phyloP scores from a whole-genome alignment of 768 basidiomycete species.

The Suillus plorans region DNA sequence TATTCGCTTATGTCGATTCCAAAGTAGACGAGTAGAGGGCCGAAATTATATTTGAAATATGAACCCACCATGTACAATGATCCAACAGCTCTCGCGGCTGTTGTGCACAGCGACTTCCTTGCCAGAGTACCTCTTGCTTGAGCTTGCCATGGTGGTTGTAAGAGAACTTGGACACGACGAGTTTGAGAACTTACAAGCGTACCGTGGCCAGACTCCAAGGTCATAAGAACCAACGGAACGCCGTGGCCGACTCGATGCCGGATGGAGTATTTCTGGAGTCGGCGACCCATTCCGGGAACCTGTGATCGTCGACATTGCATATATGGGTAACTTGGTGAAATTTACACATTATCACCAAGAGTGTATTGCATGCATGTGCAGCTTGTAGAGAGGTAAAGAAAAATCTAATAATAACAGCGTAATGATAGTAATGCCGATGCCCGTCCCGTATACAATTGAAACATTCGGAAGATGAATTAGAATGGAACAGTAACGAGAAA shows the following conservation, averaged over 20 bases:
- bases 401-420: conserved; percentile 21
- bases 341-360: background rate
- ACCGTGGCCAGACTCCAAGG: background rate
- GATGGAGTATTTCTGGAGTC: conserved; percentile 1
- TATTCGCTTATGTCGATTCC: background rate
- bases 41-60: background rate
- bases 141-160: background rate
- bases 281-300: background rate
- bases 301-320: background rate
- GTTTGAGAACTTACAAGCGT: background rate
- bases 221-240: conserved; percentile 11
- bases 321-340: background rate
- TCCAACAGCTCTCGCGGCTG: conserved; percentile 61
- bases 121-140: conserved; percentile 31
- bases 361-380: conserved; percentile 16
- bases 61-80: conserved; percentile 66
- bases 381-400: conserved; percentile 19
- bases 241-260: conserved; percentile 9
- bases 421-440: conserved; percentile 12
- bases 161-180: background rate
- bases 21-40: background rate
- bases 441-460: conserved; percentile 18
- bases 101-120: conserved; percentile 48
- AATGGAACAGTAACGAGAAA: background rate
- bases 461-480: background rate